Conservation (phyloP, 768 basidiomycete species). For the Mycena galopus region DNA sequence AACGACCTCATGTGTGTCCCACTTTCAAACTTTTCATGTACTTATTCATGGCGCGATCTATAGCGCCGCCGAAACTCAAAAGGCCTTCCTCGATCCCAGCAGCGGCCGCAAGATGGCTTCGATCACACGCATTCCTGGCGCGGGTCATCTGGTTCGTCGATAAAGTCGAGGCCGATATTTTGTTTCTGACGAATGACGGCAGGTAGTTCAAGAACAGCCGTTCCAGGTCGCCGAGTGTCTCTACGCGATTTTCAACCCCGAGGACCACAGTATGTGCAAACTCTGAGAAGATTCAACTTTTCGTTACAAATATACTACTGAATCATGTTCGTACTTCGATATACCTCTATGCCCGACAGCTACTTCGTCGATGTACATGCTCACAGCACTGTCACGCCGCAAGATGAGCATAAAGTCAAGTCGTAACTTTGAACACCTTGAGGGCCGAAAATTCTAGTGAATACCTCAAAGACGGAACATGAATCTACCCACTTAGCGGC, state of each 20-base stretch:
- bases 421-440: too few species aligned
- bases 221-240: not conserved
- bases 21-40: not conserved
- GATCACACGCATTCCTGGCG: not conserved
- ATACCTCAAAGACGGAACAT: too few species aligned
- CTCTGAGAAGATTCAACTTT: too few species aligned
- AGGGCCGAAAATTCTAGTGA: too few species aligned
- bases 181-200: not conserved
- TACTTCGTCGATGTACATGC: too few species aligned
- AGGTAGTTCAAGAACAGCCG: not conserved
- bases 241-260: not conserved
- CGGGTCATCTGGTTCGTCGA: not conserved
- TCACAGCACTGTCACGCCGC: too few species aligned
- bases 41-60: not conserved
- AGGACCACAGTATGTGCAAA: too few species aligned
- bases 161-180: not conserved
- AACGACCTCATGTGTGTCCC: not conserved
- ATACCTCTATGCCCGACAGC: too few species aligned
- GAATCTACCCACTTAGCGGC: conserved; percentile 1
- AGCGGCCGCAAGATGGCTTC: not conserved
- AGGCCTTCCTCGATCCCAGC: not conserved
- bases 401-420: too few species aligned
- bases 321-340: too few species aligned
- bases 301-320: too few species aligned
- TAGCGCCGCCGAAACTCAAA: not conserved